Evolutionary conservation across 768 basidiomycete species (phyloP), one percentile per base, ranked within the genome.

Genomic region (Lentinula sp.): DNA sequence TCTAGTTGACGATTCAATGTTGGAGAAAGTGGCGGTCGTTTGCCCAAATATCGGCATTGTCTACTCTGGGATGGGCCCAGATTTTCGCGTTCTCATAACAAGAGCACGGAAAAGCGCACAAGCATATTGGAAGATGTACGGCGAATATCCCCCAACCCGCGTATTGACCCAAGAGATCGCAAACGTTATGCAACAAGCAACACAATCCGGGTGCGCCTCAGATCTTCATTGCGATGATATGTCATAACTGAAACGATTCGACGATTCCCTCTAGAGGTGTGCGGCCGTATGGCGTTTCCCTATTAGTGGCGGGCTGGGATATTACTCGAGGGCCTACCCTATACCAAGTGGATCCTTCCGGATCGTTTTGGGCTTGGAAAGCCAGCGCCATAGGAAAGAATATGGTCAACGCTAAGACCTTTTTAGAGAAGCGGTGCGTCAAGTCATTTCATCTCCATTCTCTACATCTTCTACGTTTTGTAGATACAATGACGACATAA

Each of bases 281-380:
- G 50, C 86, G 97, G 68, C 97, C 97, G n/a, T 99, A 92, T 72
- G 97, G 97, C 63, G 95, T 99, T 59, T 98, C 95, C 48, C 79
- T 99, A 60, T 82, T 99, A 55, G 95, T 99, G 40, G 96, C 96
- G 18, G 97, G 97, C 49, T 99, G 91, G 89, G 97, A 99, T 72
- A 80, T 80, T 67, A 88, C 89, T 71, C 88, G 93, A n/a, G 97
- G 97, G 23, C 93, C 95, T 64, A 89, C 87, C n/a, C 81, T 99
- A 65, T 98, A 97, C 76, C 97, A 99, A 74, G 95, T 99, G 46
- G 97, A 99, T 77, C 97, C 97, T 43, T 97, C 95, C 40, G 97
- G 97, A 59, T 94, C 93, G 35, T 99, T 93, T 77, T 99, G 97
- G 97, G 96, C 97, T 34, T 99, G 97, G 97, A 99, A 99, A 73